These are phyloP conservation scores for Metschnikowia kofuensis DNA, from an alignment of 805 yeast genomes.

Conservation along the genomic window DNA sequence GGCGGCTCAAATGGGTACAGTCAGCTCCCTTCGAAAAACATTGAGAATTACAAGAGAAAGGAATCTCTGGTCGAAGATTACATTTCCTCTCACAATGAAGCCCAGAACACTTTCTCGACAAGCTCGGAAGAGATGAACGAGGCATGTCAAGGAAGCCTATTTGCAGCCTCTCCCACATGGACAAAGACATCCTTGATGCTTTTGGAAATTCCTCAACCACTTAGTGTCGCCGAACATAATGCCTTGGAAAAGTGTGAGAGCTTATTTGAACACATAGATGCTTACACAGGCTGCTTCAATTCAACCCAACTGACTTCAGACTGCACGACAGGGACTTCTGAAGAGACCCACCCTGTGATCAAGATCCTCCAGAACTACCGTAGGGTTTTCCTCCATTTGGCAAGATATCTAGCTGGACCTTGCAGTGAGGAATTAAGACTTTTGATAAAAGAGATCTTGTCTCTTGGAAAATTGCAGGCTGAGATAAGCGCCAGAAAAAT, in stretches of 20 bases:
- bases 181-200: constrained; percentile 1
- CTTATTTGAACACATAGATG: too few relatives aligned
- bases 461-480: background rate
- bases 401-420: background rate
- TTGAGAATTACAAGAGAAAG: too few relatives aligned
- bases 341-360: background rate
- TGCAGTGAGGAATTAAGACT: background rate
- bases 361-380: background rate
- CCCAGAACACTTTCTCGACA: too few relatives aligned
- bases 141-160: background rate
- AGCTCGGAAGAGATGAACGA: background rate
- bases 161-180: background rate
- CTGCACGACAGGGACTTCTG: too few relatives aligned
- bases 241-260: too few relatives aligned
- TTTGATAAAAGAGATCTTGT: background rate
- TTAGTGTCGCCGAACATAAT: background rate
- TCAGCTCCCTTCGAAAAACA: too few relatives aligned
- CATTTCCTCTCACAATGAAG: too few relatives aligned
- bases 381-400: constrained; percentile 1
- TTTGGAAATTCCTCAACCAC: background rate
- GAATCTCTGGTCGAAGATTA: too few relatives aligned
- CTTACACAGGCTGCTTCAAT: too few relatives aligned
- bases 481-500: too few relatives aligned
- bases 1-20: too few relatives aligned
- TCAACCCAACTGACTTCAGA: too few relatives aligned